phyloP scores from a whole-genome alignment of 805 yeast genomes.

The Metschnikowia reukaufii region DNA sequence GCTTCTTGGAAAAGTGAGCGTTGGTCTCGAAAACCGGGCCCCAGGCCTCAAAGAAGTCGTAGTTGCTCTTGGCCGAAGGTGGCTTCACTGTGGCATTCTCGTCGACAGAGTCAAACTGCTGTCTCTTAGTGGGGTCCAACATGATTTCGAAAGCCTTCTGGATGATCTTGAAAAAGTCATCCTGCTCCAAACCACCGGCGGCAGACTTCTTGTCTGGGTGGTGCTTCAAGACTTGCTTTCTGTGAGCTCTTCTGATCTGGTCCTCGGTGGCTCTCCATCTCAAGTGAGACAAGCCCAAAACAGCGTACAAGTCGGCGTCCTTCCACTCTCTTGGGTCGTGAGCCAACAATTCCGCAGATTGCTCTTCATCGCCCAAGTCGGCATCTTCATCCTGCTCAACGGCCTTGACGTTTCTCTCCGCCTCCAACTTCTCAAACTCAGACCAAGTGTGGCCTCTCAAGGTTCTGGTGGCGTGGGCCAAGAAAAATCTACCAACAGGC shows the following conservation, averaged over 20 bases:
- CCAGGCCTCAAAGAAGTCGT: constrained; percentile 91
- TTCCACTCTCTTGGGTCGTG: constrained; percentile 99
- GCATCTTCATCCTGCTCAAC: constrained; percentile 65
- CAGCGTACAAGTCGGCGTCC: constrained; percentile 92
- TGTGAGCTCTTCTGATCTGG: constrained; percentile 94
- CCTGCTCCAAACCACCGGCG: constrained; percentile 83
- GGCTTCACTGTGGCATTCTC: constrained; percentile 80
- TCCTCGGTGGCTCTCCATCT: constrained; percentile 90
- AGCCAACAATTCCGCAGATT: constrained; percentile 63
- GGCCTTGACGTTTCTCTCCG: constrained; percentile 75
- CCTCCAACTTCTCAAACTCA: constrained; percentile 91
- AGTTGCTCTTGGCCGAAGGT: constrained; percentile 62
- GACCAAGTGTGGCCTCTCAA: constrained; percentile 98
- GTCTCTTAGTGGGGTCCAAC: constrained; percentile 82
- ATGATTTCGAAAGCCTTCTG: constrained; percentile 94
- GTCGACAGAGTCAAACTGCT: constrained; percentile 95
- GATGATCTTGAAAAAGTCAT: constrained; percentile 95
- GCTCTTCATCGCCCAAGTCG: constrained; percentile 74
- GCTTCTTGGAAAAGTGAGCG: constrained; percentile 87
- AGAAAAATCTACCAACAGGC: constrained; percentile 94
- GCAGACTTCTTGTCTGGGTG: constrained; percentile 99
- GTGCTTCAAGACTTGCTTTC: constrained; percentile 93
- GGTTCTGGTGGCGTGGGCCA: constrained; percentile 95
- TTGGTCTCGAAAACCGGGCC: constrained; percentile 88
- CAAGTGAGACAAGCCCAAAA: constrained; percentile 87